phyloP scores from a whole-genome alignment of 352 stramenopile species.

The Pythium folliculosum region DNA sequence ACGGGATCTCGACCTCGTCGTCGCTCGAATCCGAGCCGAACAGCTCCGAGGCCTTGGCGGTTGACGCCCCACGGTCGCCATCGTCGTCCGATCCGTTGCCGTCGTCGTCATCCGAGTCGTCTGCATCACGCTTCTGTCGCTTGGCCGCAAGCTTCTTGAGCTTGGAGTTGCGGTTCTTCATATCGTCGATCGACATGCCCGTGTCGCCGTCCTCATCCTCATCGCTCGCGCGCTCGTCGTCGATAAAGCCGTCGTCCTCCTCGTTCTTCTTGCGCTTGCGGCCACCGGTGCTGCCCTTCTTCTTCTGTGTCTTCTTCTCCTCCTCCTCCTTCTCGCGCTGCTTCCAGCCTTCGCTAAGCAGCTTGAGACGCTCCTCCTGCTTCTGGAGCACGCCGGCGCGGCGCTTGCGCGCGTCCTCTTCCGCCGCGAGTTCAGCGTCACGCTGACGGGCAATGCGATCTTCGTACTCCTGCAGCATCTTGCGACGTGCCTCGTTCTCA shows the following conservation, averaged over 20 bases:
- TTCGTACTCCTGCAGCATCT: slow-evolving; percentile 82
- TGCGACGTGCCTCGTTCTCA: slow-evolving; percentile 81
- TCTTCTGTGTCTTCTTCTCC: slow-evolving; percentile 74
- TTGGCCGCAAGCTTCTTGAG: slow-evolving; percentile 88
- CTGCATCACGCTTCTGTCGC: slow-evolving; percentile 68
- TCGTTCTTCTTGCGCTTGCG: slow-evolving; percentile 72
- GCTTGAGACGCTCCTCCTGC: slow-evolving; percentile 82
- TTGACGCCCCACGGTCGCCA: neutral
- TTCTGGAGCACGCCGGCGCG: slow-evolving; percentile 75
- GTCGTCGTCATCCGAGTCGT: slow-evolving; percentile 68
- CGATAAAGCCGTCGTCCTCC: slow-evolving; percentile 65
- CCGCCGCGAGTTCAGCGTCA: slow-evolving; percentile 44
- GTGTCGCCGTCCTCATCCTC: slow-evolving; percentile 61
- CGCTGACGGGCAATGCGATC: slow-evolving; percentile 72
- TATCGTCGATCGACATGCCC: slow-evolving; percentile 86
- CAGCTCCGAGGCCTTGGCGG: slow-evolving; percentile 52
- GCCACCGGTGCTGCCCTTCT: slow-evolving; percentile 31
- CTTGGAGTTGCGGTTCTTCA: slow-evolving; percentile 88
- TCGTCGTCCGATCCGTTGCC: slow-evolving; percentile 42
- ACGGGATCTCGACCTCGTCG: slow-evolving; percentile 31
- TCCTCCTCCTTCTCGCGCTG: slow-evolving; percentile 82
- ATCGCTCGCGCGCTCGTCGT: slow-evolving; percentile 61
- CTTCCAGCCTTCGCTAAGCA: slow-evolving; percentile 81
- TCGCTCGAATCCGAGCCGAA: slow-evolving; percentile 87
- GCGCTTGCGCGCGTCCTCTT: slow-evolving; percentile 64